A percentile compares a stretch with the other conserved stretches of the same genome.
These are phyloP conservation scores for Penicillium sp. DNA, from an alignment of 2,329 filamentous ascomycete species.

Conservation along the genomic window DNA sequence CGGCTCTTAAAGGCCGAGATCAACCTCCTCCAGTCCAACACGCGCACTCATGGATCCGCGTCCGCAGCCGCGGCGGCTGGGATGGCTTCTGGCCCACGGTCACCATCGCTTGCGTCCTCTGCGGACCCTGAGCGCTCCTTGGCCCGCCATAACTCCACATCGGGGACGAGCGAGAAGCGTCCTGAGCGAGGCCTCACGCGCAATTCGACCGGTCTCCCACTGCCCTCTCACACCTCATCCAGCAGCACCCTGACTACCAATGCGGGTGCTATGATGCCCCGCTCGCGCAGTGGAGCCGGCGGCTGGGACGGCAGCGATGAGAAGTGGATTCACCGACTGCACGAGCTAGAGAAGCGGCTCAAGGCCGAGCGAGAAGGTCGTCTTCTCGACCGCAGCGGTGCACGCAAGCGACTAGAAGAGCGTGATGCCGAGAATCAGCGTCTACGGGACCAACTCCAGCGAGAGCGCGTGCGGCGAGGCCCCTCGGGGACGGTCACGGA, in stretches of 20 bases:
- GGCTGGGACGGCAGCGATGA: slow-evolving; percentile 57
- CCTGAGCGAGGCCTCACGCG: slow-evolving; percentile 33
- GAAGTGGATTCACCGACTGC: slow-evolving; percentile 80
- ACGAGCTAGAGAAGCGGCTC: slow-evolving; percentile 83
- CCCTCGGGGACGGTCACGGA: slow-evolving; percentile 26
- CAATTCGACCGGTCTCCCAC: slow-evolving; percentile 35
- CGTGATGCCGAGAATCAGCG: slow-evolving; percentile 73
- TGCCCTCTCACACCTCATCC: slow-evolving; percentile 37
- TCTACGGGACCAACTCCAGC: slow-evolving; percentile 64
- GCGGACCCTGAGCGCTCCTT: slow-evolving; percentile 46
- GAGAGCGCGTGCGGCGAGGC: slow-evolving; percentile 50
- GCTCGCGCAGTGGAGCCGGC: slow-evolving; percentile 24
- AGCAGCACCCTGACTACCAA: slow-evolving; percentile 34
- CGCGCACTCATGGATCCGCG: slow-evolving; percentile 54
- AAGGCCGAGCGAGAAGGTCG: slow-evolving; percentile 88
- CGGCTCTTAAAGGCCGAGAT: slow-evolving; percentile 62
- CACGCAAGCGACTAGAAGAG: slow-evolving; percentile 75
- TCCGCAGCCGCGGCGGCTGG: slow-evolving; percentile 44
- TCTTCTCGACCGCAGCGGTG: slow-evolving; percentile 79
- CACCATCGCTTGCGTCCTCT: slow-evolving; percentile 25
- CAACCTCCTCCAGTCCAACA: slow-evolving; percentile 68
- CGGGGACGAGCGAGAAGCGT: slow-evolving; percentile 43
- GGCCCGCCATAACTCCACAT: slow-evolving; percentile 57
- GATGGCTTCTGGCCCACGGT: slow-evolving; percentile 21
- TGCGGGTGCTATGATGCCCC: slow-evolving; percentile 28